Conservation (phyloP, 2,329 filamentous ascomycete genomes). For the Trichophyton rubrum region DNA sequence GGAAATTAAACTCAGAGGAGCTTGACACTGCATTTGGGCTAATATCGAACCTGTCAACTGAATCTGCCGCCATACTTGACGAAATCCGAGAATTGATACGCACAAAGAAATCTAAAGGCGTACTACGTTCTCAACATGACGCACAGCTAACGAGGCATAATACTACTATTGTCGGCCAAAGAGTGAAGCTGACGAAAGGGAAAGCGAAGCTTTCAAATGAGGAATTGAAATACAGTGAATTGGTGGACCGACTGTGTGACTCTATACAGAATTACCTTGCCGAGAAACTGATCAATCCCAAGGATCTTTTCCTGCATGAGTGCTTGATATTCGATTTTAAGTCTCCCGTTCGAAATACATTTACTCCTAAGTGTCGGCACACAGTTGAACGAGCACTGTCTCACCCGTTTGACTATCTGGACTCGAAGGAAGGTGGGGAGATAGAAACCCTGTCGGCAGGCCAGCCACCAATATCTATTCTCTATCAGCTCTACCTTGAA, state of each 20-base stretch:
- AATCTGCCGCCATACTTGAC: slow-evolving; percentile 33
- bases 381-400: slow-evolving; percentile 48
- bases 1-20: slow-evolving; percentile 41
- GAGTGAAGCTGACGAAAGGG: slow-evolving; percentile 46
- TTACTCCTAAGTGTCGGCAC: slow-evolving; percentile 46
- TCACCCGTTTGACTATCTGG: slow-evolving; percentile 48
- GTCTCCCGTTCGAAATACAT: slow-evolving; percentile 45
- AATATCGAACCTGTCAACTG: slow-evolving; percentile 24
- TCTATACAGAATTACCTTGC: slow-evolving; percentile 36
- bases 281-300: slow-evolving; percentile 37
- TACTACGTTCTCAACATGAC: slow-evolving; percentile 62
- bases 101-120: slow-evolving; percentile 35
- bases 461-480: slow-evolving; percentile 46
- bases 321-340: slow-evolving; percentile 47
- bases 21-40: slow-evolving; percentile 31
- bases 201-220: slow-evolving; percentile 42
- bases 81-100: slow-evolving; percentile 38
- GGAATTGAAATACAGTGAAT: slow-evolving; percentile 43
- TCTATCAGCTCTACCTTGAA: slow-evolving; percentile 53
- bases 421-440: slow-evolving; percentile 33
- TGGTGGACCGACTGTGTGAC: slow-evolving; percentile 38
- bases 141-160: slow-evolving; percentile 46
- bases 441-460: slow-evolving; percentile 34
- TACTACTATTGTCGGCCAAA: slow-evolving; percentile 48
- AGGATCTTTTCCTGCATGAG: slow-evolving; percentile 43